Conservation (phyloP, 2,329 filamentous ascomycete genomes). For the Sporothrix pallida region DNA sequence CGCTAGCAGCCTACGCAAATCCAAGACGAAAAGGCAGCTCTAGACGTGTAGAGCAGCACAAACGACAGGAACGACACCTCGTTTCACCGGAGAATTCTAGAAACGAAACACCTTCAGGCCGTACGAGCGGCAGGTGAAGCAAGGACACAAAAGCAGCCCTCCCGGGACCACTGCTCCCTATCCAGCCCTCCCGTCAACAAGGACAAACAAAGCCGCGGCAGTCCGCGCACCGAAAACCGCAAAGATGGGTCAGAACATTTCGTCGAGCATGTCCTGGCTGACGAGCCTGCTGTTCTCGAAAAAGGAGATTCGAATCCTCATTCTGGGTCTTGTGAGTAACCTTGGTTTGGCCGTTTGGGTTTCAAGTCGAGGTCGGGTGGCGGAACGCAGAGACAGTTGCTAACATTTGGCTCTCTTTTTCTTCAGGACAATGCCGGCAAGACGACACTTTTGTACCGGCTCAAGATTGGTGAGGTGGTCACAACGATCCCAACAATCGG, state of each 20-base stretch:
- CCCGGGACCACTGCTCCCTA: neutral
- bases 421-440: slow-evolving; percentile 96
- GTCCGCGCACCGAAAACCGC: slow-evolving; percentile 3
- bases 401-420: neutral
- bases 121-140: slow-evolving; percentile 23
- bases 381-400: neutral
- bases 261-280: slow-evolving; percentile 70
- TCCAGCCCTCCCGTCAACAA: neutral
- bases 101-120: slow-evolving; percentile 13
- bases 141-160: neutral
- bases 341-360: neutral
- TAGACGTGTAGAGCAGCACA: neutral
- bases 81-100: neutral
- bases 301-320: slow-evolving; percentile 97
- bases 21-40: neutral
- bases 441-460: slow-evolving; percentile 92
- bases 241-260: slow-evolving; percentile 69
- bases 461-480: slow-evolving; percentile 99
- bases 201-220: slow-evolving; percentile 21
- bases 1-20: no score
- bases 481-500: slow-evolving; percentile 99
- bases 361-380: neutral
- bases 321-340: slow-evolving; percentile 79
- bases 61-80: neutral
- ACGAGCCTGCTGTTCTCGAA: slow-evolving; percentile 82